These are phyloP conservation scores for Epipyxis sp. DNA, from an alignment of 108 stramenopile species.

Conservation along the genomic window DNA sequence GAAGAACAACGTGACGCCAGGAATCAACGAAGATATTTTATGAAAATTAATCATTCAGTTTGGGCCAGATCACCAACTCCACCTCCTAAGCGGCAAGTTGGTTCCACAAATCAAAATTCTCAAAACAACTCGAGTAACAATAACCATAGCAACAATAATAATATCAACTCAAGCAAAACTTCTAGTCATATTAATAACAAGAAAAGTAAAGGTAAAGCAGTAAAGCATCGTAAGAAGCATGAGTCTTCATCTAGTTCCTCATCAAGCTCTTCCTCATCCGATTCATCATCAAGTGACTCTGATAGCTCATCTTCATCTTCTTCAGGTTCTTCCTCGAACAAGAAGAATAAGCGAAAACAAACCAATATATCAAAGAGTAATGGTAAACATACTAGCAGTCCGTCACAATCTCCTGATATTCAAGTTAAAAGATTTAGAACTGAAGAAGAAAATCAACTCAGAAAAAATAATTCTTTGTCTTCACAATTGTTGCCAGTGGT, in stretches of 20 bases:
- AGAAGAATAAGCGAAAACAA: background rate
- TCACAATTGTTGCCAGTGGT: background rate
- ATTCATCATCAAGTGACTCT: background rate
- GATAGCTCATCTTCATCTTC: background rate
- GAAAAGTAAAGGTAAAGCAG: background rate
- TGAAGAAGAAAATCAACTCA: background rate
- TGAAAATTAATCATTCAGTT: no score
- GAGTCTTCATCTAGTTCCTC: background rate
- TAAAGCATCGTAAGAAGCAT: background rate
- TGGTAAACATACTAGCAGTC: background rate
- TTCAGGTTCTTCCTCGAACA: background rate
- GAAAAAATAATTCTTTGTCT: background rate
- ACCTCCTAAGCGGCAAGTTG: background rate
- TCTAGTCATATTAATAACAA: no score
- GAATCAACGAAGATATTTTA: no score
- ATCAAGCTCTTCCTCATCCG: background rate
- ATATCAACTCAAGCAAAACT: background rate
- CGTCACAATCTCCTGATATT: background rate
- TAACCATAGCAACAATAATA: background rate
- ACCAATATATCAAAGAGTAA: background rate
- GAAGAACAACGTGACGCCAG: no score
- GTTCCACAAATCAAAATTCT: background rate
- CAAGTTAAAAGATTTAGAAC: background rate
- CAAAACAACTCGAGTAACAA: background rate
- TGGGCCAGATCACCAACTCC: conserved; percentile 19